phyloP scores from a whole-genome alignment of 2,329 filamentous ascomycete genomes.

The Orbilia quercus region DNA sequence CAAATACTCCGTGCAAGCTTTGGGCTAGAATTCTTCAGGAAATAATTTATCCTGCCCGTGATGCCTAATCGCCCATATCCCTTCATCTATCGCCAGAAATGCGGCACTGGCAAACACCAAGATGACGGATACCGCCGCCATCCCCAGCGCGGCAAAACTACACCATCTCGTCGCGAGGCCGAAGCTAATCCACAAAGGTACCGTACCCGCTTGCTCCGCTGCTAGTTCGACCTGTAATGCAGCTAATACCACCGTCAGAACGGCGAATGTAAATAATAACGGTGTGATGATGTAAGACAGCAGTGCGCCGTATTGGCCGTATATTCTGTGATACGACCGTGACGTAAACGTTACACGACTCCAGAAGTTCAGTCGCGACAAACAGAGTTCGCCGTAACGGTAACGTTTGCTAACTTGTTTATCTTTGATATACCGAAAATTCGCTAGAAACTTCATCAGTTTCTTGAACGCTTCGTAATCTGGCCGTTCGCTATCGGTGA shows the following conservation, averaged over 20 bases:
- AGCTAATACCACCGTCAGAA: constrained; percentile 60
- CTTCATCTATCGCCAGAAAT: constrained; percentile 10
- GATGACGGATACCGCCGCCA: background rate
- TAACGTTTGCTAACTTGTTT: constrained; percentile 60
- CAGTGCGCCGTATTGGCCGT: constrained; percentile 9
- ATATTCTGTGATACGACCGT: constrained; percentile 13
- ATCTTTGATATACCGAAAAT: constrained; percentile 4
- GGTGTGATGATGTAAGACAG: constrained; percentile 10
- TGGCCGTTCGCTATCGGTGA: constrained; percentile 56
- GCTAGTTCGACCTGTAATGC: constrained; percentile 65
- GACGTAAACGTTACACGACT: constrained; percentile 3
- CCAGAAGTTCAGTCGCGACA: constrained; percentile 61
- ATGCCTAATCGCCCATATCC: constrained; percentile 8
- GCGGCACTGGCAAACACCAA: constrained; percentile 1
- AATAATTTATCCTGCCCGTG: constrained; percentile 4
- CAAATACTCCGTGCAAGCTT: too few relatives aligned
- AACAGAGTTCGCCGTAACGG: constrained; percentile 62
- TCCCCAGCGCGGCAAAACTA: constrained; percentile 12
- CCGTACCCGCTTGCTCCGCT: constrained; percentile 54
- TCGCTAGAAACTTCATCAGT: constrained; percentile 3
- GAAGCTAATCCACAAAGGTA: constrained; percentile 15
- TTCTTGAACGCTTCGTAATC: constrained; percentile 16
- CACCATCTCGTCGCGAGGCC: constrained; percentile 7
- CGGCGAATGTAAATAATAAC: constrained; percentile 59
- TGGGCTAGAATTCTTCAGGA: constrained; percentile 1